Base-by-base conservation (phyloP, 495 filamentous ascomycete genomes). In the Amorphotheca resinae region DNA sequence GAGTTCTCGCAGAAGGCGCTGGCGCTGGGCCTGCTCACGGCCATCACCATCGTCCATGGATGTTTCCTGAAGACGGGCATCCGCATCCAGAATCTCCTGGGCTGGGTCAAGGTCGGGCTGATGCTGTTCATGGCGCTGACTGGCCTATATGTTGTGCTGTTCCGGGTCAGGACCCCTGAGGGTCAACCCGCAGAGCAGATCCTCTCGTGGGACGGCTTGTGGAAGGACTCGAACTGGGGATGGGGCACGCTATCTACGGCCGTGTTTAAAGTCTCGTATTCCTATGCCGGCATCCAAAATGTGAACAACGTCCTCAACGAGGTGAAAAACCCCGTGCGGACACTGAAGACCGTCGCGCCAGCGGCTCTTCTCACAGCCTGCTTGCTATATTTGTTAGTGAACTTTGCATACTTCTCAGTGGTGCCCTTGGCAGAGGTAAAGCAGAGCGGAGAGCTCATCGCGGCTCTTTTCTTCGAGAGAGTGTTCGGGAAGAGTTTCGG, bases 301-400 rank as follows among this genome's bases (percentile, higher is more conserved):
- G 64, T 78, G 43, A 84, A 83, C 57, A 82, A 86, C 44, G 81
- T 86, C n/a, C 60, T 87, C 26, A 79, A 79, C 42, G 81, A 87
- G 53, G 80, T 86, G 12, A 73, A 76, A 38, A 61, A 85, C 43
- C 82, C 82, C 0, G 67, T 84, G 1, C 62, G 66, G 3, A 87
- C 80, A 0, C 51, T 87, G 9, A 76, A 70, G 36, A 74, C 72
- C 0, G 79, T 79, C n/a, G 72, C 72, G 7, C 64, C 77, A 0
- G 64, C 70, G 0, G 79, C 77, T 3, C 63, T 87, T 0, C 14
- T 72, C 3, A 82, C 79, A 0, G 68, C 74, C 0, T 73, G 71
- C 21, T 54, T 69, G 22, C 61, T 85, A 9, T 86, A 87, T 49
- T 43, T 83, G 22, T 57, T 86, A 8, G 70, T 80, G 17, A 87